These are phyloP conservation scores for Fusarium siculi DNA, from an alignment of 2,329 filamentous ascomycete genomes.

Conservation along the genomic window DNA sequence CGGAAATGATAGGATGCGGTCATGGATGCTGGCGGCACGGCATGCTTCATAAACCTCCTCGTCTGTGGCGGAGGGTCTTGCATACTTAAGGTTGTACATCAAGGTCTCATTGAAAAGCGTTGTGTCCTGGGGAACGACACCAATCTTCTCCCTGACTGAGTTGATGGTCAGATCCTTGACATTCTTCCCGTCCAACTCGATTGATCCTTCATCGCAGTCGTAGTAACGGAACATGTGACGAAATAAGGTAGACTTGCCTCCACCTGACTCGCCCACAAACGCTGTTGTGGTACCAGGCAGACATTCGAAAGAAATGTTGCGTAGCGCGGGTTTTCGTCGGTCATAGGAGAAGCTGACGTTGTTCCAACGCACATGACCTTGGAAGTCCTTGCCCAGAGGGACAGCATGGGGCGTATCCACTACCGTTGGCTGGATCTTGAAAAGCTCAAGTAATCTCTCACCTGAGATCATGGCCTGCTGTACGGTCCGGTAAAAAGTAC, in stretches of 20 bases:
- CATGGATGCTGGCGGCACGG: constrained; percentile 88
- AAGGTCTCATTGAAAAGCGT: constrained; percentile 93
- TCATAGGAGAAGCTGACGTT: constrained; percentile 94
- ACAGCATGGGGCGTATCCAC: constrained; percentile 76
- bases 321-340: constrained; percentile 82
- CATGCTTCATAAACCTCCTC: constrained; percentile 86
- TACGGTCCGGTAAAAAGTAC: constrained; percentile 94
- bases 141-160: constrained; percentile 90
- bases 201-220: constrained; percentile 81
- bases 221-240: constrained; percentile 97
- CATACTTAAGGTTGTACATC: constrained; percentile 95
- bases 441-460: constrained; percentile 92
- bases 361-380: constrained; percentile 86
- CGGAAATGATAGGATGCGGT: constrained; percentile 89
- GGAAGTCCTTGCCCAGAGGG: constrained; percentile 70
- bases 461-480: constrained; percentile 98
- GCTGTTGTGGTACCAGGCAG: constrained; percentile 92
- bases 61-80: constrained; percentile 81
- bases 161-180: constrained; percentile 91
- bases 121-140: constrained; percentile 96
- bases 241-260: constrained; percentile 97
- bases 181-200: constrained; percentile 85
- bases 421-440: constrained; percentile 95
- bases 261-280: constrained; percentile 94
- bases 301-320: constrained; percentile 86